A percentile compares a stretch with the other conserved stretches of the same genome.
phyloP scores from a whole-genome alignment of 2,329 filamentous ascomycete genomes.

The Nigrospora osmanthi region DNA sequence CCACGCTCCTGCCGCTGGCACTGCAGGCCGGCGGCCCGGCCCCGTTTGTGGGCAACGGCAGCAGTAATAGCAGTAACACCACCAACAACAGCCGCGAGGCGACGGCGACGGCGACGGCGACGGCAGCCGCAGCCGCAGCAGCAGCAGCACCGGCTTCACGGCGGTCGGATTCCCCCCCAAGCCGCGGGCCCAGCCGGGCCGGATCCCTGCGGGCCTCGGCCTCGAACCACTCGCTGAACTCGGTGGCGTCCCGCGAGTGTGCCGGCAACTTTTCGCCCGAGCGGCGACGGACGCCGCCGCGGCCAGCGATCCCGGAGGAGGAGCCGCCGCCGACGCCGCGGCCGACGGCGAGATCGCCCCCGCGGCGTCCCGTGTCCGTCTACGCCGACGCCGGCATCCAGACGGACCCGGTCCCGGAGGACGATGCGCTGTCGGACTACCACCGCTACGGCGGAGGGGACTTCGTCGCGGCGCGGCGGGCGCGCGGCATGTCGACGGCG shows the following conservation, averaged over 20 bases:
- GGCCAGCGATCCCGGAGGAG: neutral
- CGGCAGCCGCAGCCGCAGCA: too few species aligned
- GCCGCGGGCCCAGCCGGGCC: neutral
- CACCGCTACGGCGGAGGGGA: neutral
- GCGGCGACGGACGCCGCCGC: neutral
- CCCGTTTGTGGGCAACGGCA: neutral
- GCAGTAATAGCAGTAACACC: too few species aligned
- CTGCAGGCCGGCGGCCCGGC: neutral
- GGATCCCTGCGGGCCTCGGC: neutral
- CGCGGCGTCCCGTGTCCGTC: slow-evolving; percentile 3
- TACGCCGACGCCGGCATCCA: slow-evolving; percentile 19
- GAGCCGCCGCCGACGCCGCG: neutral
- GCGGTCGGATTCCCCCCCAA: too few species aligned
- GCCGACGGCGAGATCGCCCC: neutral
- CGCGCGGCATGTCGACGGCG: slow-evolving; percentile 7
- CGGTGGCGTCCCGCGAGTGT: neutral
- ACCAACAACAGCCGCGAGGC: too few species aligned
- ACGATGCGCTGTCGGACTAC: neutral
- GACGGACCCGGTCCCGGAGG: slow-evolving; percentile 10
- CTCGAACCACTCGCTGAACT: slow-evolving; percentile 1
- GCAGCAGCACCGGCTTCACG: too few species aligned
- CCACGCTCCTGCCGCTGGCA: neutral
- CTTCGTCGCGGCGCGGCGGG: neutral
- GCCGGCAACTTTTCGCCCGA: neutral
- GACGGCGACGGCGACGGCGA: too few species aligned